Base-by-base conservation (phyloP, 768 basidiomycete species). In the Asterophora parasitica region DNA sequence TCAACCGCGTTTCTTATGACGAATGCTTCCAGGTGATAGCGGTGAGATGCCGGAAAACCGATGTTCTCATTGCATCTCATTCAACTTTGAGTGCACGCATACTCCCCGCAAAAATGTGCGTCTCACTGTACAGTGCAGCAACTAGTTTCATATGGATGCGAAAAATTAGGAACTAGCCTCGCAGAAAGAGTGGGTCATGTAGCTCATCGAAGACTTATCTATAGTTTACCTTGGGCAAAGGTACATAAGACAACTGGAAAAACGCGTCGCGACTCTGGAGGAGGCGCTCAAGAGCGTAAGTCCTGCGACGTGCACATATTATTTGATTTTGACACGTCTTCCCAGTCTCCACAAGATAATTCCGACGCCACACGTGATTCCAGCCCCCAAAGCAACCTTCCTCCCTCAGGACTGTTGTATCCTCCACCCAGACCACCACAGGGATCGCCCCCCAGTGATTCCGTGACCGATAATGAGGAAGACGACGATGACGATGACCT, bases 31-130 rank as follows among this genome's bases (percentile, higher is more conserved):
- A 84, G 81, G 82, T 58, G 83, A 88, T 65, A 85, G 86, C 50
- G 78, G 76, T 4, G 80, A 79, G 57, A 82, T 79, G 78, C 76
- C 80, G 4, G 74, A 72, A 32, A 81, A 81, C 56, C 62, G 70
- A 45, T 87, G 85, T 61, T 78, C 82, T 1, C 83, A 85, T 61
- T 85, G 84, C 58, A 68, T 77, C 17, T 69, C 79, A 2, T 83
- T 77, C 58, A 76, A 71, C 50, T 72, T 74, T 33, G 77, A 81
- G 7, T 87, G 85, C 64, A 81, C 78, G 85, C 62, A 66, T 82
- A 41, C 80, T 83, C 60, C 74, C 78, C 1, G 81, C 81, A 23
- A 83, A 83, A 77, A 81, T 81, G 51, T 41, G 74, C 56, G 13
- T 40, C 10, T 5, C 23, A 42, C 13, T 34, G 42, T 41, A 38